phyloP scores from a whole-genome alignment of 805 yeast genomes.

The Isabelozyma pseudorhagii region DNA sequence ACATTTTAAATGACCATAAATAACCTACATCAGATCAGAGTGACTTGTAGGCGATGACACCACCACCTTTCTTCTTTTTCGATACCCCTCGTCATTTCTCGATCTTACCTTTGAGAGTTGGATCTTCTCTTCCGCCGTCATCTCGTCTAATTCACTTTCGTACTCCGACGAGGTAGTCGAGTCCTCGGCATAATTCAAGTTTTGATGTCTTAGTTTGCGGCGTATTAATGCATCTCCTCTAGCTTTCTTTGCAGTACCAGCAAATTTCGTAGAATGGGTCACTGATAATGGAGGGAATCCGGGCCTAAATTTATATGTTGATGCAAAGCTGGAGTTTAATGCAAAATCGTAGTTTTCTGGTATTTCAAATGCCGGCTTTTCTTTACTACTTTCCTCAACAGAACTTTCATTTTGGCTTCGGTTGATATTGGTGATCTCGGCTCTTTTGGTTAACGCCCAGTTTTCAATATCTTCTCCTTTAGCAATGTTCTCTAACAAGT shows the following conservation, averaged over 20 bases:
- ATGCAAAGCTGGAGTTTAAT: constrained; percentile 23
- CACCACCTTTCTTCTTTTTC: constrained; percentile 5
- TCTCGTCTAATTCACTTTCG: constrained; percentile 13
- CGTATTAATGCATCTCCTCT: constrained; percentile 2
- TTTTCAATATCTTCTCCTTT: constrained; percentile 46
- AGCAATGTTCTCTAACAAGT: constrained; percentile 42
- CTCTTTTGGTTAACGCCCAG: constrained; percentile 49
- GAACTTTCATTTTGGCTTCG: neutral
- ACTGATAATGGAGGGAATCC: constrained; percentile 39
- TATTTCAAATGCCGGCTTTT: neutral
- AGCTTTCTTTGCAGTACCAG: constrained; percentile 8
- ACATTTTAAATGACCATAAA: neutral
- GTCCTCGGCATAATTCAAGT: constrained; percentile 1
- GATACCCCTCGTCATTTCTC: constrained; percentile 2
- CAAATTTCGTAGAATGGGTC: constrained; percentile 22
- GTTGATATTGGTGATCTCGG: constrained; percentile 30
- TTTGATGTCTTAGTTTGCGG: constrained; percentile 3
- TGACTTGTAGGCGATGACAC: constrained; percentile 1
- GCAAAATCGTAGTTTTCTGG: constrained; percentile 31
- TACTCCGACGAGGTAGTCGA: constrained; percentile 14
- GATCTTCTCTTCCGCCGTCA: neutral
- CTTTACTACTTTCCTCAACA: neutral
- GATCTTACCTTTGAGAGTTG: neutral
- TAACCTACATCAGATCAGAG: neutral
- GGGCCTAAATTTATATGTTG: constrained; percentile 27